Conservation (phyloP, 2,329 filamentous ascomycete species). For the Emergomyces africanus region DNA sequence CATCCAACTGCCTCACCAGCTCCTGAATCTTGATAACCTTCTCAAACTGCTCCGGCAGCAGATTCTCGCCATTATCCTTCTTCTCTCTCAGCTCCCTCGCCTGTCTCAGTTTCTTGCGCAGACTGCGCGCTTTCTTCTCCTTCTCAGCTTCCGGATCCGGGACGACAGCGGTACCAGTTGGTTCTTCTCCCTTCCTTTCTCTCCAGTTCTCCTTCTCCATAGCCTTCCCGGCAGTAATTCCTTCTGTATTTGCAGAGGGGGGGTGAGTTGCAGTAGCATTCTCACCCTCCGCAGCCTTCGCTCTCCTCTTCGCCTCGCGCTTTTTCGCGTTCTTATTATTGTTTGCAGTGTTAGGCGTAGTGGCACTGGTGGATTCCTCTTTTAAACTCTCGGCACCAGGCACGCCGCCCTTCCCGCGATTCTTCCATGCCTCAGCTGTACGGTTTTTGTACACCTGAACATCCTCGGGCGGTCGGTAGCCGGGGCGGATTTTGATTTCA, state of each 20-base stretch:
- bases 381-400: slow-evolving; percentile 56
- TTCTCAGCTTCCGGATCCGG: slow-evolving; percentile 61
- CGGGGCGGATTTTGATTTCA: slow-evolving; percentile 86
- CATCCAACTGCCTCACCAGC: slow-evolving; percentile 74
- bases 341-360: slow-evolving; percentile 40
- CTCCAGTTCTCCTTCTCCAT: slow-evolving; percentile 18
- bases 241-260: slow-evolving; percentile 19
- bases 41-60: slow-evolving; percentile 88
- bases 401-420: slow-evolving; percentile 55
- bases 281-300: slow-evolving; percentile 39
- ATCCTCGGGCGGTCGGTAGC: slow-evolving; percentile 89
- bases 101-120: slow-evolving; percentile 92
- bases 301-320: slow-evolving; percentile 52
- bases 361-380: slow-evolving; percentile 39
- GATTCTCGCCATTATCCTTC: slow-evolving; percentile 69
- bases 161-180: slow-evolving; percentile 20
- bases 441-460: slow-evolving; percentile 93
- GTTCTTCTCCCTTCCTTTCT: slow-evolving; percentile 17
- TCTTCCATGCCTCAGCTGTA: slow-evolving; percentile 73
- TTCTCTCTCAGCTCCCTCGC: slow-evolving; percentile 82
- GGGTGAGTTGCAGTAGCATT: slow-evolving; percentile 47
- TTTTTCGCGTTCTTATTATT: slow-evolving; percentile 90
- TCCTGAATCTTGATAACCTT: slow-evolving; percentile 98
- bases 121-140: slow-evolving; percentile 82
- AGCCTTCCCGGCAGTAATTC: background rate